These are phyloP conservation scores for Cadophora luteo-olivacea DNA, from an alignment of 2,329 filamentous ascomycete genomes.

Conservation along the genomic window DNA sequence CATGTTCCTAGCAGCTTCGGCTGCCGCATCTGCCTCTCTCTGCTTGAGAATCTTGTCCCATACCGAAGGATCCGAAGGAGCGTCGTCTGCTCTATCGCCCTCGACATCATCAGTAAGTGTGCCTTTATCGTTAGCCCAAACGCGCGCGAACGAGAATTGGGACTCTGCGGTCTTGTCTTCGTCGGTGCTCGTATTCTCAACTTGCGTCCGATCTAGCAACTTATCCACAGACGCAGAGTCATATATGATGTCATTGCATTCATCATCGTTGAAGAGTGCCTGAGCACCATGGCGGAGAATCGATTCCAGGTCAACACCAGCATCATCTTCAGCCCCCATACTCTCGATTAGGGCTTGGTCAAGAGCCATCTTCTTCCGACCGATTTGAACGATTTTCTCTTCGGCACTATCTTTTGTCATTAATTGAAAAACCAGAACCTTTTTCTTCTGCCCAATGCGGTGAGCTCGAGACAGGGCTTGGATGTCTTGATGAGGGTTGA, in stretches of 20 bases:
- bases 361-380: constrained; percentile 92
- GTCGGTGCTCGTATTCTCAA: constrained; percentile 72
- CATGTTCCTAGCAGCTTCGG: constrained; percentile 70
- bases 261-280: constrained; percentile 81
- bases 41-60: constrained; percentile 92
- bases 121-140: constrained; percentile 87
- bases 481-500: constrained; percentile 86
- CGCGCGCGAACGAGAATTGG: constrained; percentile 86
- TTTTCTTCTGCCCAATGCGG: constrained; percentile 94
- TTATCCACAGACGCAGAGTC: constrained; percentile 84
- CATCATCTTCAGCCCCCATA: constrained; percentile 84
- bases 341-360: constrained; percentile 94
- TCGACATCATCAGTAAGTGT: constrained; percentile 69
- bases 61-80: constrained; percentile 68
- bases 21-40: constrained; percentile 79
- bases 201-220: constrained; percentile 84
- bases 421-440: constrained; percentile 93
- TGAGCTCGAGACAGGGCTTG: constrained; percentile 94
- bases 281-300: constrained; percentile 88
- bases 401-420: constrained; percentile 90
- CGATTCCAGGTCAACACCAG: constrained; percentile 80
- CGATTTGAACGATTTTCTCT: constrained; percentile 95
- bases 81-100: constrained; percentile 56
- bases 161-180: constrained; percentile 72
- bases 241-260: constrained; percentile 78